These are phyloP conservation scores for Phytophthora hybrid DNA, from an alignment of 352 stramenopile species.

Conservation along the genomic window DNA sequence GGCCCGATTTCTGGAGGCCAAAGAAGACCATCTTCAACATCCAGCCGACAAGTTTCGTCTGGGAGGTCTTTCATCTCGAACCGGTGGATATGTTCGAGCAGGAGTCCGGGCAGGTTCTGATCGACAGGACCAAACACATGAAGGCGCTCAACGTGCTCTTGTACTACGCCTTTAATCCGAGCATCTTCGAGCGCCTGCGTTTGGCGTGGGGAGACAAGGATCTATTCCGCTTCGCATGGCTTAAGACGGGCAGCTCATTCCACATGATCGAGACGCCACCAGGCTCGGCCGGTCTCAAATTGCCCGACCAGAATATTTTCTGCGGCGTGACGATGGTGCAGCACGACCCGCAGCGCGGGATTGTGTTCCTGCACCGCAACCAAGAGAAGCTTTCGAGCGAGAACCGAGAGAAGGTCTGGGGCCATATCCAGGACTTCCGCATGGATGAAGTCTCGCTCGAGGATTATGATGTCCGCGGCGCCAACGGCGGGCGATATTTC, in stretches of 20 bases:
- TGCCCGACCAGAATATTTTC: constrained; percentile 59
- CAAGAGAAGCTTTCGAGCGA: constrained; percentile 57
- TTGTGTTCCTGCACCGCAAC: constrained; percentile 76
- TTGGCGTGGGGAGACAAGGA: constrained; percentile 86
- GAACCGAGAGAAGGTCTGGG: constrained; percentile 52
- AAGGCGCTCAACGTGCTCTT: constrained; percentile 67
- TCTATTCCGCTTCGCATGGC: constrained; percentile 80
- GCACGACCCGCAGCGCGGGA: constrained; percentile 52
- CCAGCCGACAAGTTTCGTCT: constrained; percentile 67
- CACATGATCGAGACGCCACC: constrained; percentile 67
- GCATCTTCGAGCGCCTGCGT: constrained; percentile 52
- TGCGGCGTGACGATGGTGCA: constrained; percentile 80
- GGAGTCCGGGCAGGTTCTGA: constrained; percentile 78
- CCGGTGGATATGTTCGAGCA: constrained; percentile 83
- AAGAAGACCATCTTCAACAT: constrained; percentile 85
- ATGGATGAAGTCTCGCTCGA: constrained; percentile 40
- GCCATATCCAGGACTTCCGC: constrained; percentile 62
- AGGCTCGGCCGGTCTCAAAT: constrained; percentile 53
- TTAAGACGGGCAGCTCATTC: constrained; percentile 70
- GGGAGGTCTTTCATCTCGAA: constrained; percentile 67
- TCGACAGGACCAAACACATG: constrained; percentile 57
- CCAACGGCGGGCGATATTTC: constrained; percentile 65
- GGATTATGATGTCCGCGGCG: constrained; percentile 66
- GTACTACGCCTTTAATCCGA: constrained; percentile 63
- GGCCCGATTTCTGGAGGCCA: constrained; percentile 80